phyloP scores from a whole-genome alignment of 805 yeast species.

The Cephaloascus albidus region DNA sequence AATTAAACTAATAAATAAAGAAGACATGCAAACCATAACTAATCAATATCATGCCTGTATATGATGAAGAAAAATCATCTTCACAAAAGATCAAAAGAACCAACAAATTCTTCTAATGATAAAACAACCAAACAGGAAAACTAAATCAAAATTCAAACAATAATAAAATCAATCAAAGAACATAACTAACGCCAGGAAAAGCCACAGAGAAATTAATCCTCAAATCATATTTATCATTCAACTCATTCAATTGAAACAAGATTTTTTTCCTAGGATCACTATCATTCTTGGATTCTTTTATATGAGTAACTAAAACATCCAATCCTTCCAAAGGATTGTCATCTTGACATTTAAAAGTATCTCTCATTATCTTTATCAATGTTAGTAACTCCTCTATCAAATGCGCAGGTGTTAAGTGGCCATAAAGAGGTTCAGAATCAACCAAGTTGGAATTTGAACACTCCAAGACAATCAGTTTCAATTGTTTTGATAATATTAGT shows the following conservation, averaged over 20 bases:
- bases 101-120: too few relatives aligned
- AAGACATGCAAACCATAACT: too few relatives aligned
- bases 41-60: too few relatives aligned
- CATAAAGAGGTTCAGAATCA: conserved; percentile 47
- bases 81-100: too few relatives aligned
- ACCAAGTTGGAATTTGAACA: conserved; percentile 50
- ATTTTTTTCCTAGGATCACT: conserved; percentile 53
- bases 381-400: conserved; percentile 46
- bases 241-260: conserved; percentile 34
- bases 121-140: too few relatives aligned
- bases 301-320: conserved; percentile 42
- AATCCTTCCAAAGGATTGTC: conserved; percentile 27
- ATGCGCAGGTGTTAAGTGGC: conserved; percentile 69
- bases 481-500: conserved; percentile 22
- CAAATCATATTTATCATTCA: conserved; percentile 24
- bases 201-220: conserved; percentile 42
- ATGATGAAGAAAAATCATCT: too few relatives aligned
- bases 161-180: conserved; percentile 7
- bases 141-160: too few relatives aligned
- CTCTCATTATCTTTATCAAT: conserved; percentile 9
- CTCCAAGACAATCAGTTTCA: conserved; percentile 61
- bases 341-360: background rate
- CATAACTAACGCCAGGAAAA: conserved; percentile 43
- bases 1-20: too few relatives aligned
- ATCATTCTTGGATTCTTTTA: conserved; percentile 29